These are phyloP conservation scores for Linnemannia hyalina DNA, from an alignment of 192 early-diverging fungal species.

Conservation along the genomic window DNA sequence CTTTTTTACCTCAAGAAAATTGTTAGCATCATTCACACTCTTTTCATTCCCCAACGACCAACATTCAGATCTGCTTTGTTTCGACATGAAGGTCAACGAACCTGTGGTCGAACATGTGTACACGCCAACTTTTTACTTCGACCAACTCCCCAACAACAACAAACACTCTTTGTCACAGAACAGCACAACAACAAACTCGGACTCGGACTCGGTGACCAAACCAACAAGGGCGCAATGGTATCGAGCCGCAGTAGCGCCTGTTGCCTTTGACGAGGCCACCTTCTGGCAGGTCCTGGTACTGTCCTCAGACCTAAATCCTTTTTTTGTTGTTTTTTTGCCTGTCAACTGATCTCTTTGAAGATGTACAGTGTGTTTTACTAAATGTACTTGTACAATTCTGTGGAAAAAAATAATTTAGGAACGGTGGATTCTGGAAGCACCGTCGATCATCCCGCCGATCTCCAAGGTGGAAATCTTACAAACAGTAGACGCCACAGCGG, in stretches of 20 bases:
- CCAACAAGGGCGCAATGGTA: slow-evolving; percentile 35
- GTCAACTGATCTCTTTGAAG: neutral
- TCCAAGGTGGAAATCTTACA: slow-evolving; percentile 61
- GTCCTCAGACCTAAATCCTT: neutral
- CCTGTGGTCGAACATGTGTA: slow-evolving; percentile 27
- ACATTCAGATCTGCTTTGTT: neutral
- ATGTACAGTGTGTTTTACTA: too few species aligned
- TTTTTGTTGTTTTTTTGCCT: neutral
- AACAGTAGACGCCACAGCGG: neutral
- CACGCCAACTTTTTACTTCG: slow-evolving; percentile 34
- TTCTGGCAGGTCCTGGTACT: slow-evolving; percentile 67
- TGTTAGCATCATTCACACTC: neutral
- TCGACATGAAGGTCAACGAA: slow-evolving; percentile 24
- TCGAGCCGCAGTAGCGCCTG: slow-evolving; percentile 54
- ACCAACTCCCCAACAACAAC: slow-evolving; percentile 22
- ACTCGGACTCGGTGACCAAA: neutral
- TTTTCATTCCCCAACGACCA: neutral
- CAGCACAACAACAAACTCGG: neutral
- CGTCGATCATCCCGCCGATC: slow-evolving; percentile 73
- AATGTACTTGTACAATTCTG: too few species aligned
- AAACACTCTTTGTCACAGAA: neutral
- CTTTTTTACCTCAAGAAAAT: neutral
- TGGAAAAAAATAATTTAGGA: slow-evolving; percentile 23
- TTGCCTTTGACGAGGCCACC: slow-evolving; percentile 50
- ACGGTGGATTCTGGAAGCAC: slow-evolving; percentile 72